Evolutionary conservation across 208 protist genomes (phyloP).

Genomic region (Jaenimonas drosophilae): DNA sequence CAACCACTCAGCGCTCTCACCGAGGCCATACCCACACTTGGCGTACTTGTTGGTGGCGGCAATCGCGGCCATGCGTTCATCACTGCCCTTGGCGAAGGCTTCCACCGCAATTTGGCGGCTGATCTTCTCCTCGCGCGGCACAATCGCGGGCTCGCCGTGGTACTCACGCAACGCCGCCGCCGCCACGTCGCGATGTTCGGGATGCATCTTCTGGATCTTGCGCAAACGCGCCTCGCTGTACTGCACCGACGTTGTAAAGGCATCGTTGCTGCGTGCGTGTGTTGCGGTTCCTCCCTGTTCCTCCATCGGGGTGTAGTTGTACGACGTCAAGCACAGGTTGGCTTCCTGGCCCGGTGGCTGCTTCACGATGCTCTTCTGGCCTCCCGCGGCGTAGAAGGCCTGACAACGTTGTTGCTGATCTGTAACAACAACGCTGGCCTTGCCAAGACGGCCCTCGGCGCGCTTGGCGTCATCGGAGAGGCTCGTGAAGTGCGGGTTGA

Average conservation of each 20-base stretch:
- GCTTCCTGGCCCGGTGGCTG: constrained; percentile 17
- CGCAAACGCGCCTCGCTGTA: constrained; percentile 34
- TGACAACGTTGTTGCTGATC: constrained; percentile 13
- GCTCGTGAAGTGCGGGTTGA: constrained; percentile 46
- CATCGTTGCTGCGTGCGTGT: background rate
- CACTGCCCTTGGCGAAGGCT: constrained; percentile 30
- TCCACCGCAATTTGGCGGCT: constrained; percentile 24
- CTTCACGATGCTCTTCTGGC: constrained; percentile 5
- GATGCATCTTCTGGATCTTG: constrained; percentile 11
- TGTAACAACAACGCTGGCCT: constrained; percentile 15
- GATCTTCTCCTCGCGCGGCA: constrained; percentile 34
- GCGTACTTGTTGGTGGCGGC: constrained; percentile 14
- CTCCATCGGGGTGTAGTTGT: constrained; percentile 28
- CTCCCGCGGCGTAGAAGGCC: constrained; percentile 16
- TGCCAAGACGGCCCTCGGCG: constrained; percentile 43
- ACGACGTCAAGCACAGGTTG: constrained; percentile 36
- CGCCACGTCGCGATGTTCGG: constrained; percentile 15
- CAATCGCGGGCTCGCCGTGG: constrained; percentile 31
- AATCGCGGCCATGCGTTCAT: constrained; percentile 20
- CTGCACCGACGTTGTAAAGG: constrained; percentile 14
- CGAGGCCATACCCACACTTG: background rate
- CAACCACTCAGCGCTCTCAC: constrained; percentile 11
- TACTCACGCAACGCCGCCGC: constrained; percentile 16
- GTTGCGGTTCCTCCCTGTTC: constrained; percentile 1
- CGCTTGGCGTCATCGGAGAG: constrained; percentile 60